phyloP scores from a whole-genome alignment of 805 yeast genomes.

The Yamadazyma tumulicola region DNA sequence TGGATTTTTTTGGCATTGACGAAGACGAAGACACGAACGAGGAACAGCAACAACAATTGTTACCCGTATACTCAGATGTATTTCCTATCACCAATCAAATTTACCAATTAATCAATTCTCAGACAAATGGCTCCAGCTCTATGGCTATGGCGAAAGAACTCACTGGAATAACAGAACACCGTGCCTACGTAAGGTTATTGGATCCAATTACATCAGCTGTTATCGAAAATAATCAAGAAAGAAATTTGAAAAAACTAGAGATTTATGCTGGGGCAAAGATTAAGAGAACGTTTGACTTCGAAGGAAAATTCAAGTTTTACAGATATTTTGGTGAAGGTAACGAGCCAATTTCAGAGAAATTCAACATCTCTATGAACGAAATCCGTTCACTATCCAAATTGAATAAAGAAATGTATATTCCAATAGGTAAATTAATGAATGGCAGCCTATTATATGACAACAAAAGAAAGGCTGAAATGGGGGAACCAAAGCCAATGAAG shows the following conservation, averaged over 20 bases:
- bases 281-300: slow-evolving; percentile 64
- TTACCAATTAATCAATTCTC: slow-evolving; percentile 41
- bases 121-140: slow-evolving; percentile 56
- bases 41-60: slow-evolving; percentile 5
- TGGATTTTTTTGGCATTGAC: slow-evolving; percentile 10
- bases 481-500: neutral
- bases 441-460: slow-evolving; percentile 10
- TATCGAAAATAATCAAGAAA: slow-evolving; percentile 24
- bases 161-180: slow-evolving; percentile 52
- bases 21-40: slow-evolving; percentile 23
- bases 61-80: slow-evolving; percentile 45
- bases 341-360: neutral
- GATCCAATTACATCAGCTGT: slow-evolving; percentile 45
- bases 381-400: slow-evolving; percentile 4
- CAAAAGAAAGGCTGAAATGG: slow-evolving; percentile 2
- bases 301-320: slow-evolving; percentile 70
- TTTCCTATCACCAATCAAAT: slow-evolving; percentile 68
- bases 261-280: slow-evolving; percentile 31
- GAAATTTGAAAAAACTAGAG: slow-evolving; percentile 26
- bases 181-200: slow-evolving; percentile 49
- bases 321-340: slow-evolving; percentile 39
- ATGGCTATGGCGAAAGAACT: slow-evolving; percentile 49
- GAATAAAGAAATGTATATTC: slow-evolving; percentile 13
- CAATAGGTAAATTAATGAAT: slow-evolving; percentile 24
- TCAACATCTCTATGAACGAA: neutral